Evolutionary conservation across 2,329 filamentous ascomycete species (phyloP).

Genomic region (Colletotrichum orchidophilum): DNA sequence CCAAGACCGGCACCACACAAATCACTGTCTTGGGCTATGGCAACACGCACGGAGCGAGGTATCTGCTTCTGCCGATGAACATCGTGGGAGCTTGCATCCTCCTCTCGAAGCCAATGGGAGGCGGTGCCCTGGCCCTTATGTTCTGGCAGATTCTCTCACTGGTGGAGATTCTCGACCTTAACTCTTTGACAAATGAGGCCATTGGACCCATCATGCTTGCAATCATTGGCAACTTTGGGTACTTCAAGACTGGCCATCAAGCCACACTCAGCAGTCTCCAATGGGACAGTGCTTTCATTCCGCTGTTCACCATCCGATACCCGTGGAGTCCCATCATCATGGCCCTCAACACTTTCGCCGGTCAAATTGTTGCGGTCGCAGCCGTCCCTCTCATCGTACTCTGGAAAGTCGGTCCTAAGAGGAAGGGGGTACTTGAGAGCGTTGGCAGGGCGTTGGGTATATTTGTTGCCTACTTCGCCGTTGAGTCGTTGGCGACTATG

Average conservation of each 20-base stretch:
- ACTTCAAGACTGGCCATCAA: constrained; percentile 98
- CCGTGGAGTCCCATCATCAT: constrained; percentile 89
- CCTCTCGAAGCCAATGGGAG: constrained; percentile 94
- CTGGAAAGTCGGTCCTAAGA: constrained; percentile 88
- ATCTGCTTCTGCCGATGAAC: constrained; percentile 84
- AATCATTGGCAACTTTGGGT: constrained; percentile 92
- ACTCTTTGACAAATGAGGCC: constrained; percentile 69
- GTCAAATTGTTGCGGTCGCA: constrained; percentile 83
- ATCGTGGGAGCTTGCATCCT: constrained; percentile 81
- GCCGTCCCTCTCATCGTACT: constrained; percentile 83
- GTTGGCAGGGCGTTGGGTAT: constrained; percentile 77
- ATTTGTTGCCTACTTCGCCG: constrained; percentile 84
- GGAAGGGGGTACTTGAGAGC: constrained; percentile 73
- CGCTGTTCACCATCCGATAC: constrained; percentile 82
- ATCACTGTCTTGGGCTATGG: constrained; percentile 90
- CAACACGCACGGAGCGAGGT: constrained; percentile 92
- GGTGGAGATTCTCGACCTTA: constrained; percentile 70
- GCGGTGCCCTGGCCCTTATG: constrained; percentile 82
- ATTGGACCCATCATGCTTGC: constrained; percentile 88
- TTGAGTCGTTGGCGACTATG: constrained; percentile 85
- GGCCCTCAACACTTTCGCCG: constrained; percentile 85
- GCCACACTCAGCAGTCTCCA: constrained; percentile 88
- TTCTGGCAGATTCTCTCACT: constrained; percentile 89
- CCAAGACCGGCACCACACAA: constrained; percentile 56
- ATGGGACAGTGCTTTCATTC: constrained; percentile 96